phyloP scores from a whole-genome alignment of 306 rosid genomes.

The Hylodesmum podocarpum region DNA sequence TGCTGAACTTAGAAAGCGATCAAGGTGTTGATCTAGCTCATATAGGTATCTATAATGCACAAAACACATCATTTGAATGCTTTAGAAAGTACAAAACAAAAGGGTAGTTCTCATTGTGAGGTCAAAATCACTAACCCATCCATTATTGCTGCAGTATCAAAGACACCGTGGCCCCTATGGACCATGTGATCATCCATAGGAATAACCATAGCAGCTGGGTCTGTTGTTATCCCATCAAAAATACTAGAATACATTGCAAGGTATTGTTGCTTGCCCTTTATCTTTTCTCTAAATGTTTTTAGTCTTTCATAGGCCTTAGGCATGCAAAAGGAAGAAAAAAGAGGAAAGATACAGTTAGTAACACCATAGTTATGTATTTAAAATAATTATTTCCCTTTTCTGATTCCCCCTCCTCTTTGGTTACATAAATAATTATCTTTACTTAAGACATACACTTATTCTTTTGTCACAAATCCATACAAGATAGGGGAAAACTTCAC shows the following conservation, averaged over 20 bases:
- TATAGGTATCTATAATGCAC: constrained; percentile 55
- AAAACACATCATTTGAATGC: constrained; percentile 20
- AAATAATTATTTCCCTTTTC: not conserved
- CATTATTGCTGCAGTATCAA: constrained; percentile 83
- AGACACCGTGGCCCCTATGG: constrained; percentile 94
- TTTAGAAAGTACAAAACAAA: not conserved
- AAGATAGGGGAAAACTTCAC: no score
- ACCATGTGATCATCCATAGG: constrained; percentile 97
- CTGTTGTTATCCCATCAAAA: constrained; percentile 79
- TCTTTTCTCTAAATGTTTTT: constrained; percentile 49
- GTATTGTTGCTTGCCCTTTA: constrained; percentile 54
- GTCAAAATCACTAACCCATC: constrained; percentile 71
- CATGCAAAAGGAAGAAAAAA: not conserved
- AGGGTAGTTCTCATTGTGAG: not conserved
- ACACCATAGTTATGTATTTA: not conserved
- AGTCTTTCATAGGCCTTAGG: constrained; percentile 62
- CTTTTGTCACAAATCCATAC: not conserved
- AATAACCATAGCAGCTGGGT: constrained; percentile 81
- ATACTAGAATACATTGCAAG: constrained; percentile 94
- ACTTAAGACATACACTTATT: not conserved
- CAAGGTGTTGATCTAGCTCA: constrained; percentile 90
- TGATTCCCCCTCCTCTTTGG: not conserved
- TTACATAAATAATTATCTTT: not conserved
- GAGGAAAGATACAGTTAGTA: not conserved
- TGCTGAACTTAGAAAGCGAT: constrained; percentile 79